Percentiles rank a stretch among this genome's conserved stretches.
Evolutionary conservation across 2,329 filamentous ascomycete genomes (phyloP).

Genomic region (Hansfordia pulvinata): DNA sequence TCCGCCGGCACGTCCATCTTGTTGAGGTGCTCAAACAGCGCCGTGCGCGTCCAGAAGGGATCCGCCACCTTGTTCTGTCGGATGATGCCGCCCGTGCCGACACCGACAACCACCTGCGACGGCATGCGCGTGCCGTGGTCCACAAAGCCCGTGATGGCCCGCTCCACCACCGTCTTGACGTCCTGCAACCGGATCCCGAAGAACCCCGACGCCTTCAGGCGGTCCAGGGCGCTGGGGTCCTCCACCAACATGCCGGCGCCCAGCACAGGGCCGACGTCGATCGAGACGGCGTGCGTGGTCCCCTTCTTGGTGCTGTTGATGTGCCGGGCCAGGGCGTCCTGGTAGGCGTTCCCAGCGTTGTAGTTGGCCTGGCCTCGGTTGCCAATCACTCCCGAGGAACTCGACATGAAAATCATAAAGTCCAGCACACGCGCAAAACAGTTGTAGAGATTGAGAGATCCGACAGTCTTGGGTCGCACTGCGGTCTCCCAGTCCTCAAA

Average conservation of each 20-base stretch:
- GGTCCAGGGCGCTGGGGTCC: constrained; percentile 30
- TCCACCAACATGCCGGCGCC: constrained; percentile 40
- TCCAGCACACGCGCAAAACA: neutral
- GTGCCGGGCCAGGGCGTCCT: constrained; percentile 6
- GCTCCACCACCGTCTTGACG: constrained; percentile 30
- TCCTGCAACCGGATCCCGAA: constrained; percentile 37
- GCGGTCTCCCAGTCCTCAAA: neutral
- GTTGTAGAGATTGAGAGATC: neutral
- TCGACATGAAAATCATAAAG: neutral
- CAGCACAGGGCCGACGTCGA: constrained; percentile 37
- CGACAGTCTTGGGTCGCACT: neutral
- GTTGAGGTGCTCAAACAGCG: constrained; percentile 33
- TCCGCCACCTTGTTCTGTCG: constrained; percentile 36
- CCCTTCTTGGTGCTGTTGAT: constrained; percentile 13
- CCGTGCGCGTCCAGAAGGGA: constrained; percentile 38
- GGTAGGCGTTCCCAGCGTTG: neutral
- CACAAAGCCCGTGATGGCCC: constrained; percentile 27
- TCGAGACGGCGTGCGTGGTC: constrained; percentile 24
- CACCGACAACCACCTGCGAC: constrained; percentile 34
- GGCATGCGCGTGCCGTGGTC: constrained; percentile 18
- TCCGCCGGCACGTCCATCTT: constrained; percentile 26
- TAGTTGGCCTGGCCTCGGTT: neutral
- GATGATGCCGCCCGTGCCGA: constrained; percentile 39
- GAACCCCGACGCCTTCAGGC: constrained; percentile 36
- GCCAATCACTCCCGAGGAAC: neutral